Evolutionary conservation across 2,329 filamentous ascomycete genomes (phyloP), one percentile per base, ranked within the genome.

Genomic region (Massarina eburnea): DNA sequence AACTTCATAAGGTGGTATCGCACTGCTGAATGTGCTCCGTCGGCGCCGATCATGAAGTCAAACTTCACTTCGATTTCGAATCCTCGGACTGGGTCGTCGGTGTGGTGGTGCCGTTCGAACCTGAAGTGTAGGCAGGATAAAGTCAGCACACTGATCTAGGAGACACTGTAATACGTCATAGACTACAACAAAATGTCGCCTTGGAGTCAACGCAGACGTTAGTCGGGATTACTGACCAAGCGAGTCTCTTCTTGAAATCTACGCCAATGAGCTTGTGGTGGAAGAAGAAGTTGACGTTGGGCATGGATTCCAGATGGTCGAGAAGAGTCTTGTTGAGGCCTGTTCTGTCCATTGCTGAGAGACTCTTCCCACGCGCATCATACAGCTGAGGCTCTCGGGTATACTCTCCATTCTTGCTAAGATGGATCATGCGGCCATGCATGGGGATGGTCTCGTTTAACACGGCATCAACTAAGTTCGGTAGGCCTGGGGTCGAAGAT

Each of bases 1-100:
- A 83, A 96, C 73, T 97, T 97, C 92, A 99, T 99, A 73, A 99
- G 76, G 65, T 97, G 91, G 66, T 90, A 95, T 41, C 94, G 81
- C 3, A 91, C 86, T 34, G 91, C 85, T 0, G 92, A 97, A 72
- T 99, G 92, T 0, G 94, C 94, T 7, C 94, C 94, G 62, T 99
- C 94, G 26, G 92, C 91, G 8, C 94, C 94, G 46, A 99, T 88
- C 74, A 99, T 84, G 55, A 96, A 82, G 70, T 97, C 91, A 57
- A 96, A 97, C n/a, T 77, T 70, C 18, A 95, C 80, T 64, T 95
- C 87, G 43, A 95, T 83, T 69, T 96, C 91, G 41, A 58, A 57
- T 18, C 55, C 60, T 26, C 62, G 58, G 20, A 54, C 52, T 21
- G 59, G 45, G 9, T 46, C 41, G 27, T 60, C 48, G 14, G 57